Percentiles rank a stretch among this genome's conserved stretches.
Conservation (phyloP, 805 yeast species). For the Kockiozyma suomiensis region DNA sequence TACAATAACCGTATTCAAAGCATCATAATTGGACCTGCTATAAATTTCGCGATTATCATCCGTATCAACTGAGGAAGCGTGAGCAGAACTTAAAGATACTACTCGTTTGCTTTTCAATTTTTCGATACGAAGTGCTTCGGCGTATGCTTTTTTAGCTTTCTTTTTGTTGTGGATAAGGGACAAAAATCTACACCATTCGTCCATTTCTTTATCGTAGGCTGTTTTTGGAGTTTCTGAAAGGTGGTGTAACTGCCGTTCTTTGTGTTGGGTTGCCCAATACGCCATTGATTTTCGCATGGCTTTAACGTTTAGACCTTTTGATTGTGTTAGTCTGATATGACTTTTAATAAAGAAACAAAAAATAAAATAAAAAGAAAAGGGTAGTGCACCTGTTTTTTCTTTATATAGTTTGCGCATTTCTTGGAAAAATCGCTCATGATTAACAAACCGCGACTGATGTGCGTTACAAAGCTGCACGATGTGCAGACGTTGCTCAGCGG, state of each 20-base stretch:
- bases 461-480: not conserved
- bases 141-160: not conserved
- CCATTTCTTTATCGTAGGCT: not conserved
- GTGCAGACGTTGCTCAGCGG: not conserved
- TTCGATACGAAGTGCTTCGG: not conserved
- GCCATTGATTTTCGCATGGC: slow-evolving; percentile 3
- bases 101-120: not conserved
- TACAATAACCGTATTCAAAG: not conserved
- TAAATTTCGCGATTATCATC: no score
- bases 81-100: not conserved
- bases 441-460: not conserved
- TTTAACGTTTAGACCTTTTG: not conserved
- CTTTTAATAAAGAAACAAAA: no score
- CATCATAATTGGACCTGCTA: not conserved
- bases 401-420: not conserved
- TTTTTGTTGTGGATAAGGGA: not conserved
- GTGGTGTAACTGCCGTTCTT: not conserved
- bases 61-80: not conserved
- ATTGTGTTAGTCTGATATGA: not conserved
- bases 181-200: not conserved
- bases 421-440: not conserved
- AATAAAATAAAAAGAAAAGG: not conserved
- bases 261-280: not conserved
- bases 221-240: not conserved
- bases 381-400: not conserved